Evolutionary conservation across 2,329 filamentous ascomycete species (phyloP), one percentile per base, ranked within the genome.

Genomic region (Cladosporium sp.): DNA sequence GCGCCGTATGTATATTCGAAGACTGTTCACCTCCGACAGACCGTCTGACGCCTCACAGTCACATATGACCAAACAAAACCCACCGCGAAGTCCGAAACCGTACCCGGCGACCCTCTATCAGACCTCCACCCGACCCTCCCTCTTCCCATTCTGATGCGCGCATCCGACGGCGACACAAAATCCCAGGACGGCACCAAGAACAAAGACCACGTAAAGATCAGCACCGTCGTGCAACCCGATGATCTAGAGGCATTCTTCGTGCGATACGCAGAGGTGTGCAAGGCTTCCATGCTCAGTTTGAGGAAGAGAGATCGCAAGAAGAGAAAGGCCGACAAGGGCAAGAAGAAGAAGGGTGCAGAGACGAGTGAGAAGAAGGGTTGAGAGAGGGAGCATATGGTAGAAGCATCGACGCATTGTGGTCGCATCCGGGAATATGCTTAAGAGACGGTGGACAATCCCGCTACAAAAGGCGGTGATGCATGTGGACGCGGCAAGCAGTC

Each of bases 221-320:
- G 88, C 2, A 97, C 93, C 0, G 70, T 96, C 0, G 90, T 97
- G 1, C 78, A 86, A 50, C 82, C 86, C 1, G 81, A 85, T 52
- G 82, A 86, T 4, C 68, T 97, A 9, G 90, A 95, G 48, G 74
- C 69, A 0, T 99, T 99, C 65, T 99, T 90, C 68, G 73, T 76
- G 24, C 79, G 82, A 45, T 99, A 97, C 73, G 91, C 90, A 18
- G 93, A 97, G 59, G 79, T 90, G 3, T 96, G 91, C 72, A 96
- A 95, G 74, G 75, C 79, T 0, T 89, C 90, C 5, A 96, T 97
- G 90, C 78, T 80, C 43, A 84, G 85, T 7, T 68, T 99, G 71
- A 97, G 96, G 81, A 96, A 95, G 66, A 80, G 93, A 60, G 92
- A 97, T 72, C 81, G 90, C 64, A 95, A 86, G 70, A 92, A 89